A percentile compares a stretch with the other conserved stretches of the same genome.
phyloP scores from a whole-genome alignment of 148 eudicot species.

The Gaultheria prostrata region DNA sequence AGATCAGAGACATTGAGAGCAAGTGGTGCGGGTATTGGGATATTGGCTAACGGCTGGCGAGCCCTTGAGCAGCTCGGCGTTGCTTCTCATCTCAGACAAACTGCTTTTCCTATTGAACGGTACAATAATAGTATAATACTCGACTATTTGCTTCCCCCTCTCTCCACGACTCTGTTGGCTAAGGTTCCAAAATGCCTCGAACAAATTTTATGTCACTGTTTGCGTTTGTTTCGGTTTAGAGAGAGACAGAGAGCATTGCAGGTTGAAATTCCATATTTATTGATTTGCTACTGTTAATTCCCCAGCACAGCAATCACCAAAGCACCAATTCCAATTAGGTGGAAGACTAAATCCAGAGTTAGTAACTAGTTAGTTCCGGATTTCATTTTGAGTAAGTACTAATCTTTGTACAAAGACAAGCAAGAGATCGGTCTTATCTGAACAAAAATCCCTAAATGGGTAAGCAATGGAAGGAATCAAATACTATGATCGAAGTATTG shows the following conservation, averaged over 20 bases:
- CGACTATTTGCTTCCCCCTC: not conserved
- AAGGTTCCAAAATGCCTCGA: not conserved
- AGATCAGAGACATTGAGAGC: not conserved
- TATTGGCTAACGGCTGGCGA: not conserved
- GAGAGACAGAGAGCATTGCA: not conserved
- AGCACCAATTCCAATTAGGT: not conserved
- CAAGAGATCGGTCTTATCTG: not conserved
- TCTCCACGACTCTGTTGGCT: not conserved
- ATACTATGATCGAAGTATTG: not conserved
- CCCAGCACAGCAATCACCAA: not conserved
- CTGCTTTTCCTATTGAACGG: constrained; percentile 1
- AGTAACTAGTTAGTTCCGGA: not conserved
- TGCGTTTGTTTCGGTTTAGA: not conserved
- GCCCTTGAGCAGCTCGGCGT: not conserved
- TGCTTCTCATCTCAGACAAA: not conserved
- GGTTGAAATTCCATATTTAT: not conserved
- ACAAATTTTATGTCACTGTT: not conserved
- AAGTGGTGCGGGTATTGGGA: not conserved
- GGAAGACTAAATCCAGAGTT: not conserved
- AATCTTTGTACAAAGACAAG: not conserved
- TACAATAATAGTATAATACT: not conserved
- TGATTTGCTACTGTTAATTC: not conserved
- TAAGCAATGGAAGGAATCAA: not conserved
- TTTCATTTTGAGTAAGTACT: not conserved
- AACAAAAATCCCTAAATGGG: not conserved